Conservation (phyloP, 2,329 filamentous ascomycete species). For the Aureobasidium leucospermi region DNA sequence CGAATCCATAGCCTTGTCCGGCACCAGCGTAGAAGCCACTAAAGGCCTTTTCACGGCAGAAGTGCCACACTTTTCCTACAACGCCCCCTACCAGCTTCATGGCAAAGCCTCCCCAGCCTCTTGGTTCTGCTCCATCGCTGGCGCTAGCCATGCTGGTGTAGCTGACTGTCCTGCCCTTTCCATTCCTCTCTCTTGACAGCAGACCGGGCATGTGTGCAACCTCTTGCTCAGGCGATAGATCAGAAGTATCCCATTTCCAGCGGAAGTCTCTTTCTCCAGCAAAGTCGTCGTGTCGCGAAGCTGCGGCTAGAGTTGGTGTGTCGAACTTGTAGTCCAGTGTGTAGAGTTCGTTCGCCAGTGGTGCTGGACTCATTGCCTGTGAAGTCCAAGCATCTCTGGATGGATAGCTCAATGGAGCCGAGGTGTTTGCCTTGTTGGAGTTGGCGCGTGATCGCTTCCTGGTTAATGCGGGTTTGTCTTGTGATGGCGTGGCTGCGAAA, state of each 20-base stretch:
- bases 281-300: conserved; percentile 26
- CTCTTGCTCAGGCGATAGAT: conserved; percentile 3
- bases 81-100: conserved; percentile 58
- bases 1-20: conserved; percentile 61
- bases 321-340: conserved; percentile 44
- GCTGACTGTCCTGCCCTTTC: conserved; percentile 15
- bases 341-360: conserved; percentile 46
- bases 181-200: conserved; percentile 30
- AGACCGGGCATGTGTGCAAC: conserved; percentile 18
- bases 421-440: conserved; percentile 7
- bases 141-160: conserved; percentile 15
- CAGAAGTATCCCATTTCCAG: conserved; percentile 20
- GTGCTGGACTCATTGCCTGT: conserved; percentile 10
- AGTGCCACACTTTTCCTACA: conserved; percentile 74
- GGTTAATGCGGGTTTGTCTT: conserved; percentile 5
- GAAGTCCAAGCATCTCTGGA: background rate
- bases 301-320: conserved; percentile 33
- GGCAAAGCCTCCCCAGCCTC: conserved; percentile 52
- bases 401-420: background rate
- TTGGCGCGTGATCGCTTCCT: conserved; percentile 10
- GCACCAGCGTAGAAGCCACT: conserved; percentile 81
- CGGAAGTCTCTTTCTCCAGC: conserved; percentile 23
- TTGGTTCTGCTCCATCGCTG: background rate
- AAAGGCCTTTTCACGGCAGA: conserved; percentile 65
- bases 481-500: conserved; percentile 4